Evolutionary conservation across 176 grass and related monocot genomes (phyloP), one percentile per base, ranked within the genome.

Genomic region (Saccharum spontaneum): DNA sequence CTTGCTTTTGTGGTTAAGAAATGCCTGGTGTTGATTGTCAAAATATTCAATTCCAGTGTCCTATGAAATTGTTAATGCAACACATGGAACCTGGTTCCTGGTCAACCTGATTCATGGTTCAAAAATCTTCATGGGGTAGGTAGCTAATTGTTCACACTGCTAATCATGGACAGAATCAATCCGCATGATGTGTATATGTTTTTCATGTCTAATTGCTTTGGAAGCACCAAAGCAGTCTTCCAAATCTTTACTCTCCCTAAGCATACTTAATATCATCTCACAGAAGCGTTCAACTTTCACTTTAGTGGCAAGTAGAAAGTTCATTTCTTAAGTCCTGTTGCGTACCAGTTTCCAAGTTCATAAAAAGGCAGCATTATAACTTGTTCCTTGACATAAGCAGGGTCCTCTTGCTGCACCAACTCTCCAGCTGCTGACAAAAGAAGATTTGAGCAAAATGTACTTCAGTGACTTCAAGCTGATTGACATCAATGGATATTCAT

Each of bases 381-480:
- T 72, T 80, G 22, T 78, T 78, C 15, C 18, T 69, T 67, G 48
- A 76, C 28, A 69, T 44, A 49, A 79, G 4, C 76, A 99, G 97
- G 97, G 97, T 79, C 97, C 97, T 86, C 86, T 99, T 75, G 92
- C 97, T 54, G 94, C 88, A 85, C 90, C 90, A 73, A 90, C 89
- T 86, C 94, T 99, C 76, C 94, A 99, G 71, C 41, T 88, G 44
- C 78, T 98, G 48, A 94, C 93, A 31, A 98, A 96, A 65, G 97
- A 92, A 59, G 90, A 98, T 88, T 87, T 98, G 86, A 98, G 93
- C 88, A 97, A 92, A 89, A 91, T 99, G 87, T 97, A 94, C 80
- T 97, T 97, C 54, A 89, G 94, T 77, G 92, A 94, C 76, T 94
- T 97, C 73, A 94, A 90, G 83, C 87, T 90, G 71, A 86, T 87